A percentile compares a stretch with the other conserved stretches of the same genome.
These are phyloP conservation scores for Barnettozyma populi DNA, from an alignment of 805 yeast genomes.

Conservation along the genomic window DNA sequence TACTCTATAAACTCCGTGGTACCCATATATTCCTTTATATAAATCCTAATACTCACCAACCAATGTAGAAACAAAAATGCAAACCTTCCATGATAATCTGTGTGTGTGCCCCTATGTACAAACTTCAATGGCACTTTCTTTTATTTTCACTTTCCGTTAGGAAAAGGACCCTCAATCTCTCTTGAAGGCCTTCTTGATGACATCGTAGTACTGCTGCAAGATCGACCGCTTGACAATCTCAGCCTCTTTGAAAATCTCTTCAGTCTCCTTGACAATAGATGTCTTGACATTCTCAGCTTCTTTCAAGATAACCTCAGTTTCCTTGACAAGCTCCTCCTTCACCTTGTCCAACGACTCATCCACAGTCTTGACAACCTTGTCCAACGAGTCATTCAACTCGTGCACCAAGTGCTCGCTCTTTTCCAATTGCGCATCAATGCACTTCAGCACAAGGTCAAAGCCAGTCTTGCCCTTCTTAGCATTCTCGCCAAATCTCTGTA, in stretches of 20 bases:
- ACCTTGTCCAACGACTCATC: constrained; percentile 31
- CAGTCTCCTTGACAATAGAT: constrained; percentile 29
- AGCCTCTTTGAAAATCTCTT: constrained; percentile 25
- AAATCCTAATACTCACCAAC: background rate
- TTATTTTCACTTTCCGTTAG: too few relatives aligned
- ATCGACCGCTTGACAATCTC: constrained; percentile 20
- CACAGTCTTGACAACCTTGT: constrained; percentile 28
- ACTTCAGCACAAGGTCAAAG: constrained; percentile 70
- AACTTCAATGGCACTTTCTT: background rate
- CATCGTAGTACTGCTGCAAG: constrained; percentile 18
- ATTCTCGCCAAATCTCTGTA: constrained; percentile 82
- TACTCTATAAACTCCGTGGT: too few relatives aligned
- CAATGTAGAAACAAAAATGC: background rate
- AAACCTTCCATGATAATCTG: background rate
- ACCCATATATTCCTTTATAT: background rate
- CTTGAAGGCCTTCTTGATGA: constrained; percentile 20
- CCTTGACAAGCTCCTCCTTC: constrained; percentile 46
- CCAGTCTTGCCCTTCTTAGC: constrained; percentile 80
- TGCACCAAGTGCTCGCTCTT: constrained; percentile 25
- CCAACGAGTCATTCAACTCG: constrained; percentile 14
- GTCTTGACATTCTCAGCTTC: constrained; percentile 26
- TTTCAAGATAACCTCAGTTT: constrained; percentile 24
- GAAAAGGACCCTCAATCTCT: constrained; percentile 2
- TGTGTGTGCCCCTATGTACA: background rate
- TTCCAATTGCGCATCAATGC: constrained; percentile 36